Evolutionary conservation across 225 moss, liverwort and hornwort genomes (phyloP).

Genomic region (Lunularia cruciata): DNA sequence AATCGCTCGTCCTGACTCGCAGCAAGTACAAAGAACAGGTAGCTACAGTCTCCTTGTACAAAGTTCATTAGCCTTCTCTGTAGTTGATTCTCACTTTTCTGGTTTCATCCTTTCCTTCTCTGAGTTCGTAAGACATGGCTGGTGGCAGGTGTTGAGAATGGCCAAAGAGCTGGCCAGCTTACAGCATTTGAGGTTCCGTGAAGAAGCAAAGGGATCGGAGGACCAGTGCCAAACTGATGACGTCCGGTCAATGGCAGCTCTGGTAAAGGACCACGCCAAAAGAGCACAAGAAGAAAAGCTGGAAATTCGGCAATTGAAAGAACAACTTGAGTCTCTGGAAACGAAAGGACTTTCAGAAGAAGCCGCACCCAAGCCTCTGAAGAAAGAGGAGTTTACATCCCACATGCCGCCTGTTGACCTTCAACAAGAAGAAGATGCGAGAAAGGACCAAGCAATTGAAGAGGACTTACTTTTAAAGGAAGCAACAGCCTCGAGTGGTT

Average conservation of each 20-base stretch:
- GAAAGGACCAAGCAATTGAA: not conserved
- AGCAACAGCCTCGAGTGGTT: not conserved
- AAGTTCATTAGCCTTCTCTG: not conserved
- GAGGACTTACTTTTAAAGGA: not conserved
- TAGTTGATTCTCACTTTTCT: not conserved
- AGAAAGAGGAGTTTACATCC: not conserved
- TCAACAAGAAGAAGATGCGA: not conserved
- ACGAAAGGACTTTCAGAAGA: conserved; percentile 27
- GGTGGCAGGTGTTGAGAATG: conserved; percentile 55
- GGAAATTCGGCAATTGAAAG: conserved; percentile 47
- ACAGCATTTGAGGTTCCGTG: conserved; percentile 34
- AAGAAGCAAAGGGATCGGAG: conserved; percentile 31
- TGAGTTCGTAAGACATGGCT: not conserved
- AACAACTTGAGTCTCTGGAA: conserved; percentile 51
- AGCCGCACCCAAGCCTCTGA: not conserved
- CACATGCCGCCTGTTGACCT: not conserved
- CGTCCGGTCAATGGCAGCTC: conserved; percentile 34
- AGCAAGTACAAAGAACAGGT: conserved; percentile 61
- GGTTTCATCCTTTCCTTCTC: not conserved
- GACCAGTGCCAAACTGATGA: conserved; percentile 32
- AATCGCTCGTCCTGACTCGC: conserved; percentile 41
- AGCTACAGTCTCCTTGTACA: not conserved
- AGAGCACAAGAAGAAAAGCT: conserved; percentile 50
- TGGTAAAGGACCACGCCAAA: conserved; percentile 48
- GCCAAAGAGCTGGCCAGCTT: conserved; percentile 57